A percentile compares a stretch with the other conserved stretches of the same genome.
These are phyloP conservation scores for Hymenoscyphus occultus DNA, from an alignment of 2,329 filamentous ascomycete species.

Conservation along the genomic window DNA sequence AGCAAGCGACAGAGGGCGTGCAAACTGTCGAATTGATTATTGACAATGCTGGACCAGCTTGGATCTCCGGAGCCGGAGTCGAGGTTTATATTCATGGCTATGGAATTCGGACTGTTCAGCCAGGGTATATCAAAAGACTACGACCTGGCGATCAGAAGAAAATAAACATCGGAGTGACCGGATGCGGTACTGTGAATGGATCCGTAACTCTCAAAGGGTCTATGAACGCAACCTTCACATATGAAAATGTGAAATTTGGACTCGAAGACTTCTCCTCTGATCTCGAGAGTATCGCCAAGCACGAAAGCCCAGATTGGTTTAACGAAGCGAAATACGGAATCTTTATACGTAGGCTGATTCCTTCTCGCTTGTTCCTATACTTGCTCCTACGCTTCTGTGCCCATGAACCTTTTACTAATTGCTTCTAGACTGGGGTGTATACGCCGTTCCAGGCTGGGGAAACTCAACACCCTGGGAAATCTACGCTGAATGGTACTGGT, in stretches of 20 bases:
- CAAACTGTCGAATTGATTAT: slow-evolving; percentile 44
- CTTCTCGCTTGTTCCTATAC: neutral
- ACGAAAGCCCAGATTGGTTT: slow-evolving; percentile 52
- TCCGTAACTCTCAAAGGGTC: slow-evolving; percentile 27
- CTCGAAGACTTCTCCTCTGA: slow-evolving; percentile 39
- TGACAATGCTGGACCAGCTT: slow-evolving; percentile 40
- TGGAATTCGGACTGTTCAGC: slow-evolving; percentile 45
- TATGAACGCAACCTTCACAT: slow-evolving; percentile 18
- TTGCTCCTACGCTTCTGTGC: too few relatives aligned
- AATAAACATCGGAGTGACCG: slow-evolving; percentile 39
- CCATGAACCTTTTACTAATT: neutral
- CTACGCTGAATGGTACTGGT: slow-evolving; percentile 49
- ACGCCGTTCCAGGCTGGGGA: slow-evolving; percentile 54
- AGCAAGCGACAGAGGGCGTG: slow-evolving; percentile 37
- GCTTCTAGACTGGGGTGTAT: slow-evolving; percentile 54
- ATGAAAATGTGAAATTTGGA: slow-evolving; percentile 35
- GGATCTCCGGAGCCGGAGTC: slow-evolving; percentile 37
- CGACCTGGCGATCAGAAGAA: slow-evolving; percentile 45
- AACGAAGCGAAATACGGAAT: slow-evolving; percentile 56
- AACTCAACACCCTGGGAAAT: slow-evolving; percentile 36
- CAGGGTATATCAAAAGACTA: slow-evolving; percentile 40
- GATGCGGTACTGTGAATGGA: slow-evolving; percentile 28
- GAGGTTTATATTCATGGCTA: slow-evolving; percentile 35
- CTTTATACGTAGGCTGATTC: slow-evolving; percentile 36
- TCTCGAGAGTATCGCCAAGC: slow-evolving; percentile 38